These are phyloP conservation scores for Pleurotus ostreatus DNA, from an alignment of 768 basidiomycete genomes.

Conservation along the genomic window DNA sequence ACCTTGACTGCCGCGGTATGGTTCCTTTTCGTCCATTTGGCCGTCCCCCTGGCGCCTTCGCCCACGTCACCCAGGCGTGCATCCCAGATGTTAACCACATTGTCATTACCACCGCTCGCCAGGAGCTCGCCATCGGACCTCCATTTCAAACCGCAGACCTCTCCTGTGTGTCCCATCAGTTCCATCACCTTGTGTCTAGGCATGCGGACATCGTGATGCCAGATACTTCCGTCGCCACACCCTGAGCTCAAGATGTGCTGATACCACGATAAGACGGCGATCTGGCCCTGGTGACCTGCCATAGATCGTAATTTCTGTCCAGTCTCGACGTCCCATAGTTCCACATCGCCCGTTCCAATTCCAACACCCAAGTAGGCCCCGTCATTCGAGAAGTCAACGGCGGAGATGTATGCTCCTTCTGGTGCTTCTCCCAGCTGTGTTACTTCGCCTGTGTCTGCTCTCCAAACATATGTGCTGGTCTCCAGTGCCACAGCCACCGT, in stretches of 20 bases:
- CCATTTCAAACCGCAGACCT: constrained; percentile 93
- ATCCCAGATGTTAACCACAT: constrained; percentile 98
- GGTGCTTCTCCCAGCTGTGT: constrained; percentile 71
- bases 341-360: constrained; percentile 76
- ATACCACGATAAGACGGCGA: constrained; percentile 86
- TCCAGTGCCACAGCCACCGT: constrained; percentile 87
- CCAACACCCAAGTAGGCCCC: constrained; percentile 83
- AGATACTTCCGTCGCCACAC: constrained; percentile 91
- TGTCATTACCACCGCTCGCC: constrained; percentile 96
- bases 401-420: constrained; percentile 71
- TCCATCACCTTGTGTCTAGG: constrained; percentile 88
- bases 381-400: constrained; percentile 76
- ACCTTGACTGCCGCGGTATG: constrained; percentile 87
- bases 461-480: constrained; percentile 89
- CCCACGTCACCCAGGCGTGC: constrained; percentile 63
- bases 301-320: constrained; percentile 86
- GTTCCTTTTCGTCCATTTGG: constrained; percentile 90
- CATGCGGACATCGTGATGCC: constrained; percentile 93
- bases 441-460: constrained; percentile 86
- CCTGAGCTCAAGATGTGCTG: constrained; percentile 83
- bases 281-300: constrained; percentile 79
- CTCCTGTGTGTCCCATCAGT: constrained; percentile 84
- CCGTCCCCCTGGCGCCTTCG: constrained; percentile 44
- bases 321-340: constrained; percentile 90
- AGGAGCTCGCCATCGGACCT: constrained; percentile 82